Evolutionary conservation across 768 basidiomycete genomes (phyloP).

Genomic region (Gautieria morchelliformis): DNA sequence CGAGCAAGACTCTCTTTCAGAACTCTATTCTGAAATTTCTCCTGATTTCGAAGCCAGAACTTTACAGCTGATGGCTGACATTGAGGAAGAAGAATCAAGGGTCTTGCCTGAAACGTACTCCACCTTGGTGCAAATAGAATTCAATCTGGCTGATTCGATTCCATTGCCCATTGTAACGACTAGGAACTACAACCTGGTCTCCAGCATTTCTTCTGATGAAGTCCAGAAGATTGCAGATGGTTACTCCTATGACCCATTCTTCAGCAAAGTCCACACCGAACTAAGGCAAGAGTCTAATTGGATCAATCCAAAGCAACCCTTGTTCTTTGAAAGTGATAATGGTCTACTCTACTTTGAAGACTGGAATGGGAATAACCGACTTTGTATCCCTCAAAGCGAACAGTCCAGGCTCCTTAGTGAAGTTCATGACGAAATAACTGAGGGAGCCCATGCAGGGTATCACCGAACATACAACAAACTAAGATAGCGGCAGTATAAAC

Average conservation of each 20-base stretch:
- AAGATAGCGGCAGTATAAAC: no score
- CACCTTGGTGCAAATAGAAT: background rate
- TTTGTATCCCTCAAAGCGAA: no score
- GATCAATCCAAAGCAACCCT: constrained; percentile 17
- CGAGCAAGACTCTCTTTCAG: background rate
- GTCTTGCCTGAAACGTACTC: background rate
- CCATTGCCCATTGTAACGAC: constrained; percentile 1
- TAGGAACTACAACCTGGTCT: background rate
- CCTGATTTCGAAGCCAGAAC: background rate
- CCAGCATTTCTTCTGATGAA: background rate
- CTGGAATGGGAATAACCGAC: no score
- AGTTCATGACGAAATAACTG: no score
- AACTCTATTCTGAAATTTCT: background rate
- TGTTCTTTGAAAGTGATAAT: constrained; percentile 23
- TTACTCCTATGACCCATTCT: background rate
- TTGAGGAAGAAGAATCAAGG: background rate
- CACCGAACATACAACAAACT: no score
- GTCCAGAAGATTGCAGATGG: background rate
- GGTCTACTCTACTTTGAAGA: no score
- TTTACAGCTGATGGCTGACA: background rate
- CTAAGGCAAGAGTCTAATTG: background rate
- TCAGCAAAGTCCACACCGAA: background rate
- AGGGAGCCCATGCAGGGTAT: no score
- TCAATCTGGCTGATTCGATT: background rate
- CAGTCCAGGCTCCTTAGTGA: no score